phyloP scores from a whole-genome alignment of 495 filamentous ascomycete species.

The Symbiotaphrina buchneri region DNA sequence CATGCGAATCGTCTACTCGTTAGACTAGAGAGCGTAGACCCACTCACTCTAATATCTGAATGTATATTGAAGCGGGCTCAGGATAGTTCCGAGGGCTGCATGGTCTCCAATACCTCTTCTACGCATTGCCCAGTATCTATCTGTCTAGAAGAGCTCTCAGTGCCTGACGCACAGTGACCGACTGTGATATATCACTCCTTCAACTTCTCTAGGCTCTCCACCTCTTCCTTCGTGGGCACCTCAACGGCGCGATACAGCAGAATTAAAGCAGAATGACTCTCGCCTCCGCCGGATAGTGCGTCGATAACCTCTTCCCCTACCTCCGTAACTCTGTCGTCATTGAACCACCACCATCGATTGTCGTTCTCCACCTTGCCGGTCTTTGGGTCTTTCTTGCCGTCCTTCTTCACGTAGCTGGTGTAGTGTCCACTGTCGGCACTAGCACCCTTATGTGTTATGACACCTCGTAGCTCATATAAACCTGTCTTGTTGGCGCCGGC shows the following conservation, averaged over 20 bases:
- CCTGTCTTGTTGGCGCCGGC: slow-evolving; percentile 76
- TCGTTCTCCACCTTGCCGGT: slow-evolving; percentile 60
- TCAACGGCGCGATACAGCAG: slow-evolving; percentile 77
- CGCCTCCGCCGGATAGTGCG: slow-evolving; percentile 77
- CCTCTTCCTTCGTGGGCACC: slow-evolving; percentile 26
- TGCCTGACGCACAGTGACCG: no score
- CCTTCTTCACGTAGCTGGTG: slow-evolving; percentile 92
- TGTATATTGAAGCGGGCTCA: no score
- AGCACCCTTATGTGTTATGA: slow-evolving; percentile 93
- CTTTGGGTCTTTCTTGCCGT: slow-evolving; percentile 35
- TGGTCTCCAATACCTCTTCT: no score
- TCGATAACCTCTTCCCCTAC: slow-evolving; percentile 83
- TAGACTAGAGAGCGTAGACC: no score
- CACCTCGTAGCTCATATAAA: slow-evolving; percentile 79
- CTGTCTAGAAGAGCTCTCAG: no score
- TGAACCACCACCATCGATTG: slow-evolving; percentile 99
- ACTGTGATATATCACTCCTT: no score
- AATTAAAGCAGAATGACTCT: slow-evolving; percentile 87
- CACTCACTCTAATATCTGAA: no score
- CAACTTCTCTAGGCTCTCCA: slow-evolving; percentile 10
- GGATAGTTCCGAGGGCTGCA: no score
- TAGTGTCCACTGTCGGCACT: slow-evolving; percentile 97
- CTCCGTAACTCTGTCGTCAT: slow-evolving; percentile 92
- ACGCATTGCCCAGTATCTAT: no score
- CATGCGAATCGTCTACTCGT: no score